Conservation (phyloP, 441 rosid genomes). For the Erysimum cheiri region DNA sequence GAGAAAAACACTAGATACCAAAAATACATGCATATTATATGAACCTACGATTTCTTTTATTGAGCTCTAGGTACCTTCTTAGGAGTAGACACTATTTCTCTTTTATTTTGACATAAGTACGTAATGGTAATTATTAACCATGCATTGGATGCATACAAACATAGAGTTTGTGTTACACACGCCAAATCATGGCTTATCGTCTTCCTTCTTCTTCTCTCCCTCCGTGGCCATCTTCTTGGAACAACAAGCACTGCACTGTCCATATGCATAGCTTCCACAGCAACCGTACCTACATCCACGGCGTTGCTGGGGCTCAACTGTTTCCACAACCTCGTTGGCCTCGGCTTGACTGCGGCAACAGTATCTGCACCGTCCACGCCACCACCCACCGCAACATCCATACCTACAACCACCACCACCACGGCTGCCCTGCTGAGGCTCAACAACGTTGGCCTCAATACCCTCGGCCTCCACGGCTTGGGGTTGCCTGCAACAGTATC, state of each 20-base stretch:
- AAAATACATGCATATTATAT: not conserved
- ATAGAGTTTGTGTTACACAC: slow-evolving; percentile 38
- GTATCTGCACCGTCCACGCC: slow-evolving; percentile 17
- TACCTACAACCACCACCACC: slow-evolving; percentile 4
- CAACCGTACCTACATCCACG: slow-evolving; percentile 29
- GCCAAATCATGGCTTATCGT: slow-evolving; percentile 37
- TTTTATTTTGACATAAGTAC: slow-evolving; percentile 26
- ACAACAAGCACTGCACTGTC: slow-evolving; percentile 42
- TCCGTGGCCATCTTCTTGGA: slow-evolving; percentile 33
- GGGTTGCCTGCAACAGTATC: not conserved
- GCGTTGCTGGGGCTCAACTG: slow-evolving; percentile 6
- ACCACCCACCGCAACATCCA: slow-evolving; percentile 29
- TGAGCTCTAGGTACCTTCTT: slow-evolving; percentile 19
- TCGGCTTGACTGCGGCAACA: slow-evolving; percentile 15
- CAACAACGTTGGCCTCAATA: slow-evolving; percentile 15
- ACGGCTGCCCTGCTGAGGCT: slow-evolving; percentile 29
- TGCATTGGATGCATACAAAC: slow-evolving; percentile 40
- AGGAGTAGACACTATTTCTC: slow-evolving; percentile 10
- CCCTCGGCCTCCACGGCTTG: slow-evolving; percentile 13
- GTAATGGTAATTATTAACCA: slow-evolving; percentile 20
- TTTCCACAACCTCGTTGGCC: not conserved
- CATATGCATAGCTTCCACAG: slow-evolving; percentile 33
- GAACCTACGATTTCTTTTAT: slow-evolving; percentile 13
- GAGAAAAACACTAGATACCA: slow-evolving; percentile 21
- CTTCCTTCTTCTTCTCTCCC: slow-evolving; percentile 28